Evolutionary conservation across 352 stramenopile genomes (phyloP), one percentile per base, ranked within the genome.

Genomic region (Thalassiosira mediterranea): DNA sequence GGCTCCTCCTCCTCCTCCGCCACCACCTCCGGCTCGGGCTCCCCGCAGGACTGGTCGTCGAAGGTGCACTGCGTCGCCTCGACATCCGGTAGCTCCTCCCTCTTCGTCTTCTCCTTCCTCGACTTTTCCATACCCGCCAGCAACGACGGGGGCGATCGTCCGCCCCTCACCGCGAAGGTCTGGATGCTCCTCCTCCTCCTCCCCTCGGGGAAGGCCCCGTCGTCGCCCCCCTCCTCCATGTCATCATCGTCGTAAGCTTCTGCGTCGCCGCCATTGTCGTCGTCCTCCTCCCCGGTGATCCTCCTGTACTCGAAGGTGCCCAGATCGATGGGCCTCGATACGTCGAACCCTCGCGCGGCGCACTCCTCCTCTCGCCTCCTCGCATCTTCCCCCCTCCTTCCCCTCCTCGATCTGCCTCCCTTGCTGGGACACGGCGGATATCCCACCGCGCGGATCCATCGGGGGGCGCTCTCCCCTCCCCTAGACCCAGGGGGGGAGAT

Each of bases 141-240:
- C 17, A 51, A 62, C 21, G 53, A 54, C 11, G 13, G 19, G 21
- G 69, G 58, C 44, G 15, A 68, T 17, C 32, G 56, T 10, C 72
- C 72, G 32, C 72, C 72, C 17, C 66, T 76, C 0, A 83, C 59
- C 13, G 53, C n/a, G 72, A 91, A 89, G 1, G 81, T 88, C 79
- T 91, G 81, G 8, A 83, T 72, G 11, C 51, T 80, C 26, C 62
- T 79, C 29, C 52, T 29, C 25, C 69, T 61, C n/a, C 70, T 51
- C 5, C 71, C 32, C 49, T 80, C 60, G 29, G 52, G 21, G 4
- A 21, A 34, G 2, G 5, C 1, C 26, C 25, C 7, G 46, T 54
- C 40, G 23, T 19, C 26, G 26, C 26, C 10, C 29, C 1, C 21
- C 23, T 40, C 28, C 5, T 65, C 63, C 21, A 60, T 29, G 19